Percentiles rank a stretch among this genome's conserved stretches.
These are phyloP conservation scores for Yarrowia alimentaria DNA, from an alignment of 805 yeast genomes.

Conservation along the genomic window DNA sequence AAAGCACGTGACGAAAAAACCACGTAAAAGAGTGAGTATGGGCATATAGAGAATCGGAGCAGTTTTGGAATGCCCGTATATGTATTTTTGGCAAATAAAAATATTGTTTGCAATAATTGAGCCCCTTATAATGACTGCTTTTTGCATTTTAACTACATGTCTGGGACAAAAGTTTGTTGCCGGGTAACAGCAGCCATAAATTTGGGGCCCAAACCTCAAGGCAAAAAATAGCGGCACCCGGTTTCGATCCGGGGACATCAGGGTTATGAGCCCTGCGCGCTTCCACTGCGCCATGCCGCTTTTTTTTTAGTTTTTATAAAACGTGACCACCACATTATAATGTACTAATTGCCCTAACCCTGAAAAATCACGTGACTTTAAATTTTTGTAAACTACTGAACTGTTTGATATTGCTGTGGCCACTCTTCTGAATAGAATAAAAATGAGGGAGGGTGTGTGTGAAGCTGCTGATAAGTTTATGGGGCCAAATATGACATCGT, in stretches of 20 bases:
- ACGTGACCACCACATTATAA: no score
- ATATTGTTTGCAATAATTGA: no score
- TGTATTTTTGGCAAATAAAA: background rate
- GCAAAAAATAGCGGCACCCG: constrained; percentile 64
- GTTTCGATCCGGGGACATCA: constrained; percentile 93
- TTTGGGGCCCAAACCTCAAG: constrained; percentile 7
- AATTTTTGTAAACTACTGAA: no score
- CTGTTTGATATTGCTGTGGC: no score
- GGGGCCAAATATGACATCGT: no score
- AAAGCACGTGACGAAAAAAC: constrained; percentile 17
- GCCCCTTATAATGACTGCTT: constrained; percentile 1
- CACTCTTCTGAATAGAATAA: no score
- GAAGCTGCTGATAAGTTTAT: no score
- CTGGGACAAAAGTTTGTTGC: constrained; percentile 8
- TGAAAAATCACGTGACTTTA: no score
- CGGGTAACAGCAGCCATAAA: constrained; percentile 13
- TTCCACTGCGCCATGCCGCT: constrained; percentile 58
- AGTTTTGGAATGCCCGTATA: background rate
- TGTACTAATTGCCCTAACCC: constrained; percentile 13
- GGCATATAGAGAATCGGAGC: background rate
- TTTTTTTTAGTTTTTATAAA: background rate
- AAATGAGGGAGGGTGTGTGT: no score
- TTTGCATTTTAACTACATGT: constrained; percentile 3
- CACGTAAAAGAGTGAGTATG: constrained; percentile 1
- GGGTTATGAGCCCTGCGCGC: constrained; percentile 98